Evolutionary conservation across 2,329 filamentous ascomycete genomes (phyloP), one percentile per base, ranked within the genome.

Genomic region (Colletotrichum sp.): DNA sequence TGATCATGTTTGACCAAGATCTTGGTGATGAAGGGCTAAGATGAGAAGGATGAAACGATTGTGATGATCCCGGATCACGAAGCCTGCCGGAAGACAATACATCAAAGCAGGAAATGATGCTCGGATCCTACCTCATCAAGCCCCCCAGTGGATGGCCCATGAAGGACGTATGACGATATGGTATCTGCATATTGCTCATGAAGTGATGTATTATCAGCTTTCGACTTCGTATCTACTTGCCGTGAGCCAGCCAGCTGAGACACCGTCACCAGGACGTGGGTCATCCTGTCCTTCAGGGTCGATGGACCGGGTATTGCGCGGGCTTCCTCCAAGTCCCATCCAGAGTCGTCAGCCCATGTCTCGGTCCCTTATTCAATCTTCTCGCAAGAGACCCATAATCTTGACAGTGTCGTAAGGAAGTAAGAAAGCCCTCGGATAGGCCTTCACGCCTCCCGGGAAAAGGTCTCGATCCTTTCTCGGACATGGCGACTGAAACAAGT

Each of bases 201-300:
- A 72, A n/a, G 39, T 59, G 36, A 65, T 10, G 44, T 24, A n/a
- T 16, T 57, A 16, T 34, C 24, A 24, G 8, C 16, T 3, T 36
- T 39, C 12, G 39, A 26, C 21, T 18, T 24, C 28, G 39, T 57
- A 36, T 57, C 26, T 72, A 57, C 64, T 63, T 59, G 70, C 32
- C 9, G 10, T 49, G 63, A 49, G 9, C 26, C 9, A 24, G 49
- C 30, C 15, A 49, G 32, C 55, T 57, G 55, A 76, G 70, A 76
- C 64, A 73, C 64, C 44, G 63, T 76, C 70, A 73, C 16, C 63
- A 65, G 39, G 68, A 76, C 64, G 64, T 76, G 70, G 73, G 5
- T 9, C 57, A 39, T 49, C 44, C 44, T 15, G 26, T 44, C 39
- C 39, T 44, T 18, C 39, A 59, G 57, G 44, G 57, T 55, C 64